Base-by-base conservation (phyloP, 495 filamentous ascomycete species). In the Lineolata rhizophorae region DNA sequence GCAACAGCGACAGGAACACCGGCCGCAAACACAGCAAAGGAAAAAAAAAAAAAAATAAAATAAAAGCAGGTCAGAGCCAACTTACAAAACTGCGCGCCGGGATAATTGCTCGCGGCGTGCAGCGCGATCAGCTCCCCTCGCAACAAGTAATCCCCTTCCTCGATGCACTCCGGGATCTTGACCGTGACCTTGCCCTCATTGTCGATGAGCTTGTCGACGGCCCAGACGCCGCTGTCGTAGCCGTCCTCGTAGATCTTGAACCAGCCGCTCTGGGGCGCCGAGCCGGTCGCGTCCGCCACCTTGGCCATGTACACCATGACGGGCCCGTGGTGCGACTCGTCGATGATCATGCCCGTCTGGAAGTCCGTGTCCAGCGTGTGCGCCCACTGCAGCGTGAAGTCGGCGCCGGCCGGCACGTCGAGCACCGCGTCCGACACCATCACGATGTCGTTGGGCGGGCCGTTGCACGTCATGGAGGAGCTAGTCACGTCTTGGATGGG, bases 1-100 rank as follows among this genome's bases (percentile, higher is more conserved):
- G n/a, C n/a, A n/a, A n/a, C n/a, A n/a, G n/a, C n/a, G n/a, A n/a
- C n/a, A n/a, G n/a, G n/a, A n/a, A n/a, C n/a, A n/a, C n/a, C n/a
- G n/a, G n/a, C n/a, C n/a, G n/a, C n/a, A n/a, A n/a, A n/a, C n/a
- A n/a, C n/a, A n/a, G n/a, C n/a, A n/a, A n/a, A n/a, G n/a, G n/a
- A n/a, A n/a, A n/a, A n/a, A n/a, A n/a, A n/a, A n/a, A n/a, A n/a
- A n/a, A n/a, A n/a, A n/a, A n/a, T n/a, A n/a, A n/a, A n/a, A n/a
- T n/a, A n/a, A n/a, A n/a, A n/a, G n/a, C n/a, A n/a, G n/a, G n/a
- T n/a, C n/a, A n/a, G n/a, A n/a, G n/a, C n/a, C n/a, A n/a, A n/a
- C n/a, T n/a, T n/a, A n/a, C n/a, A 61, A 40, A 60, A 53, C 46
- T 62, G 58, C 16, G 58, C 58, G 18, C 58, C 58, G 18, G 50